Evolutionary conservation across 441 rosid species (phyloP).

Genomic region (Erodium trifolium): DNA sequence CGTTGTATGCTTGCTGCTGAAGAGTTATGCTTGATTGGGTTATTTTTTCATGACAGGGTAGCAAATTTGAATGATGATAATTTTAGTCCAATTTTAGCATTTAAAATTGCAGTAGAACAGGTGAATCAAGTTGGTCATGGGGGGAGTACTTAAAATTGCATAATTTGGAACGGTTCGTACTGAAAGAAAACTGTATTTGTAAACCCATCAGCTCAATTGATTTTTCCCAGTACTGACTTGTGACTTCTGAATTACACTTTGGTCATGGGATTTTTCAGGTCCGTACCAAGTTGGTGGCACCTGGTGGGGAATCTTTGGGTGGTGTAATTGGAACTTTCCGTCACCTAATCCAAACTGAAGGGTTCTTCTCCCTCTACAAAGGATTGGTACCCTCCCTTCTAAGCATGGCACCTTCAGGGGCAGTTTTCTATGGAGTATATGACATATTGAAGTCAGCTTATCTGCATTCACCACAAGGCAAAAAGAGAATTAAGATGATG

Average conservation of each 20-base stretch:
- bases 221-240: not conserved
- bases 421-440: conserved; percentile 71
- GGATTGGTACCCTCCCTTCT: conserved; percentile 63
- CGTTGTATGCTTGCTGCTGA: not conserved
- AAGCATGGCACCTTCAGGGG: conserved; percentile 76
- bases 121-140: not conserved
- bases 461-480: conserved; percentile 60
- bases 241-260: not conserved
- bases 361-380: conserved; percentile 75
- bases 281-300: conserved; percentile 68
- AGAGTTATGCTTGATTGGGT: not conserved
- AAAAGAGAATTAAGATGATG: conserved; percentile 52
- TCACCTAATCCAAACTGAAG: conserved; percentile 59
- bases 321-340: conserved; percentile 64
- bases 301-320: conserved; percentile 76
- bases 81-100: not conserved
- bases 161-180: not conserved
- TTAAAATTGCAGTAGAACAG: not conserved
- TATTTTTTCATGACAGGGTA: not conserved
- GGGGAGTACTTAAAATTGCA: not conserved
- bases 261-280: conserved; percentile 27
- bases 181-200: not conserved
- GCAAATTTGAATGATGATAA: not conserved
- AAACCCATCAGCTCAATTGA: not conserved
- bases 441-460: conserved; percentile 66